Base-by-base conservation (phyloP, 208 protist genomes). In the Trypanosoma mega region DNA sequence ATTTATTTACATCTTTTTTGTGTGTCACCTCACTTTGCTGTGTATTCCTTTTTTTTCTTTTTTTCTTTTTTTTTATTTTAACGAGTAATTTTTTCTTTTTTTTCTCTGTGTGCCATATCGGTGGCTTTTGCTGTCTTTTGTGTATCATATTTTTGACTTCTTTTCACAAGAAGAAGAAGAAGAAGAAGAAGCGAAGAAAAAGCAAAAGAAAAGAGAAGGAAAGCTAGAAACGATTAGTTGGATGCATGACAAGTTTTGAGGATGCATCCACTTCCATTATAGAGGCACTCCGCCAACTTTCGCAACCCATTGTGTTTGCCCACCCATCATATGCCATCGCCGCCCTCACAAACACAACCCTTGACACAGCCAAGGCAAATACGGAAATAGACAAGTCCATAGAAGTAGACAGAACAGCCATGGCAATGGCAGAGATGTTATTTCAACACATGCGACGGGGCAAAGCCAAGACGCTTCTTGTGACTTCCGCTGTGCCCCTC, bases 221-320 rank as follows among this genome's bases (percentile, higher is more conserved):
- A 52, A 33, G 34, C 8, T 12, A 16, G 12, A 39, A 39, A 39
- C 6, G 12, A 39, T 6, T 6, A 12, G 6, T 6, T 16, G 8
- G 34, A 6, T 39, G 12, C 12, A 39, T 39, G 34, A 16, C 12
- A 6, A 39, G 34, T 39, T 6, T 24, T 2, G 21, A 39, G 9
- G 36, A 58, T n/a, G 52, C 20, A 20, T 46, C 21, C 30, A 12
- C 36, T 7, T 45, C 21, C 24, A 29, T 58, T 29, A 11, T 58
- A 16, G 52, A 30, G 16, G 52, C 52, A 0, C 52, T 58, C 30
- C 36, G 18, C 11, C 52, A 21, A 5, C 52, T 58, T 26, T 24
- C 52, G 23, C 20, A 43, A 29, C 52, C 52, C n/a, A 7, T 58
- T 23, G 20, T 58, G 8, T 58, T 46, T 58, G 23, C 26, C 30